phyloP scores from a whole-genome alignment of 176 grass and related monocot species.

The Metroxylon sagu region DNA sequence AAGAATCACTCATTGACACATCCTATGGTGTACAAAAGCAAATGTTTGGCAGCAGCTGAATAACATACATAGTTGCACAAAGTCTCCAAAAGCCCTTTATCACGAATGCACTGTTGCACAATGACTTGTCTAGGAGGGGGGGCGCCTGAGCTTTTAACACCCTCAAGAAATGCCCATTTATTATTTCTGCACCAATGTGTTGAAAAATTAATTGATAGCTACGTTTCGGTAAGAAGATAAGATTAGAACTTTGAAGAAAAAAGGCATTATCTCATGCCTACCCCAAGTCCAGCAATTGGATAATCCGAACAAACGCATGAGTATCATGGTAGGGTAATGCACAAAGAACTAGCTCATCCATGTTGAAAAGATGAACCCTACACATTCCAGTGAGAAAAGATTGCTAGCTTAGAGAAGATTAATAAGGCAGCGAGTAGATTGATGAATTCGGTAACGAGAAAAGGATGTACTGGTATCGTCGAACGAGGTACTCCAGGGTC shows the following conservation, averaged over 20 bases:
- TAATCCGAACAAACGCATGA: slow-evolving; percentile 69
- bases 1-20: slow-evolving; percentile 3
- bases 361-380: slow-evolving; percentile 88
- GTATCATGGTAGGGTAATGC: slow-evolving; percentile 84
- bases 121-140: slow-evolving; percentile 68
- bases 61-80: slow-evolving; percentile 79
- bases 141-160: slow-evolving; percentile 61
- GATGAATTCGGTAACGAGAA: neutral
- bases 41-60: neutral
- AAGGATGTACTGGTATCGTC: slow-evolving; percentile 55
- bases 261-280: slow-evolving; percentile 5
- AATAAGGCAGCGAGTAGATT: slow-evolving; percentile 12
- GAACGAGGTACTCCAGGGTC: slow-evolving; percentile 87
- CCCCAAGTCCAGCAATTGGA: slow-evolving; percentile 74
- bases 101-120: slow-evolving; percentile 82
- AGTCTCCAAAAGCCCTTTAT: slow-evolving; percentile 71
- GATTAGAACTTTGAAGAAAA: neutral
- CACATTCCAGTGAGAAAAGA: slow-evolving; percentile 9
- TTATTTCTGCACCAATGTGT: slow-evolving; percentile 49
- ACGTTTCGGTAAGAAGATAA: no score
- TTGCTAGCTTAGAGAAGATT: slow-evolving; percentile 13
- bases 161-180: slow-evolving; percentile 86
- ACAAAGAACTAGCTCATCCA: slow-evolving; percentile 69
- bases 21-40: no score
- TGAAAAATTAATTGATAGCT: slow-evolving; percentile 2